Evolutionary conservation across 495 filamentous ascomycete genomes (phyloP).

Genomic region (Glarea lozoyensis): DNA sequence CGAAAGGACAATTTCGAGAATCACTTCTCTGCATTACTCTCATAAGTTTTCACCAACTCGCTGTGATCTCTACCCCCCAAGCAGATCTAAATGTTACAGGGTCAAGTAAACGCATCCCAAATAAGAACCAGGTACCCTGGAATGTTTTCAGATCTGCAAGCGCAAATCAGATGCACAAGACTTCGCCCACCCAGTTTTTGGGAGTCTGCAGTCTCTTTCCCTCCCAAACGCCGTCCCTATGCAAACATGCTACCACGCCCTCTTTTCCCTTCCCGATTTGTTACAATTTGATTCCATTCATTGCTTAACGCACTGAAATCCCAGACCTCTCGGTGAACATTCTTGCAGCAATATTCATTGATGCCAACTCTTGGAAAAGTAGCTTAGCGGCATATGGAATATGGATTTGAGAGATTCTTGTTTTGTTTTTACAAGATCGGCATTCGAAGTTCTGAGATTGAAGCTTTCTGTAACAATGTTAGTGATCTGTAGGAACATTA

Average conservation of each 20-base stretch:
- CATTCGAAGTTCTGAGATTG: constrained; percentile 94
- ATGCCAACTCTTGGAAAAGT: constrained; percentile 92
- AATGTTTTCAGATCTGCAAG: constrained; percentile 3
- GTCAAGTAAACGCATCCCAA: not conserved
- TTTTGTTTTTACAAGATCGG: constrained; percentile 96
- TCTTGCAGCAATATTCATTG: constrained; percentile 96
- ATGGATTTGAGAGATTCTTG: constrained; percentile 90
- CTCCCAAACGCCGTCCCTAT: constrained; percentile 19
- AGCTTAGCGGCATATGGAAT: constrained; percentile 98
- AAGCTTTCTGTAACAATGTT: constrained; percentile 59
- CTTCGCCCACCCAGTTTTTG: constrained; percentile 7
- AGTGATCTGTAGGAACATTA: constrained; percentile 12
- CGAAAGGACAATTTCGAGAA: not conserved
- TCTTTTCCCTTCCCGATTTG: constrained; percentile 13
- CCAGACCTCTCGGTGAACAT: constrained; percentile 88
- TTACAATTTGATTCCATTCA: too few relatives aligned
- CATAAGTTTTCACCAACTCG: too few relatives aligned
- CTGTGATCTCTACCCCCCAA: not conserved
- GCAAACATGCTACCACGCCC: constrained; percentile 11
- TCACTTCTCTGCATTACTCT: constrained; percentile 1
- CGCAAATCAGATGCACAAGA: constrained; percentile 11
- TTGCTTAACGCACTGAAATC: constrained; percentile 49
- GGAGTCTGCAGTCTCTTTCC: constrained; percentile 9
- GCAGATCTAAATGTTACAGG: constrained; percentile 11
- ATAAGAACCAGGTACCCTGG: not conserved